A percentile compares a stretch with the other conserved stretches of the same genome.
phyloP scores from a whole-genome alignment of 2,329 filamentous ascomycete genomes.

The Sporothrix schenckii region DNA sequence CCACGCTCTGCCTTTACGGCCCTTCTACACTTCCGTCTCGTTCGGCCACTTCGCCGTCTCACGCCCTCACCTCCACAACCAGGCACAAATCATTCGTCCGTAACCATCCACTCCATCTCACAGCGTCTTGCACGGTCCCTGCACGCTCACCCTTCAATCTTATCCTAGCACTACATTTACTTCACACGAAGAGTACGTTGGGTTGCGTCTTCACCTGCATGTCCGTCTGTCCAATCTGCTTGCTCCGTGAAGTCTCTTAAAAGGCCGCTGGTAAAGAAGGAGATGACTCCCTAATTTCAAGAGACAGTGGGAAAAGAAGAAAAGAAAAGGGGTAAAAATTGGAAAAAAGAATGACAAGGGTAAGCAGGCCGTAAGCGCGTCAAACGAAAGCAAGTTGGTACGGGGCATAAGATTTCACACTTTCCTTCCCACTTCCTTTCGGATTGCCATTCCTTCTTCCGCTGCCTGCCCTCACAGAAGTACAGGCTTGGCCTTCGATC shows the following conservation, averaged over 20 bases:
- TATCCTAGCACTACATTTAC: neutral
- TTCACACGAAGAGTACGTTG: neutral
- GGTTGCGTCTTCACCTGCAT: neutral
- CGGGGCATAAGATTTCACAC: conserved; percentile 10
- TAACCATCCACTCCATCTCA: neutral
- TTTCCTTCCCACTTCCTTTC: neutral
- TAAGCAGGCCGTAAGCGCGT: neutral
- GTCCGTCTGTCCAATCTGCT: conserved; percentile 12
- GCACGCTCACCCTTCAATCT: neutral
- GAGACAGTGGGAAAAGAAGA: neutral
- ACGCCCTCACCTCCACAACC: no score
- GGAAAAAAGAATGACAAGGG: neutral
- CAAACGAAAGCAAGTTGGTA: no score
- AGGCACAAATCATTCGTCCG: neutral
- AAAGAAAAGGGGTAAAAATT: neutral
- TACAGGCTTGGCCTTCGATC: neutral
- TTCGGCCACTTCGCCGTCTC: neutral
- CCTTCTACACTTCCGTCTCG: neutral
- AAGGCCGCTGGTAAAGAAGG: neutral
- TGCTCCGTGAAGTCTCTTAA: neutral
- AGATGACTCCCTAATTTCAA: neutral
- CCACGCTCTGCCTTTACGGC: neutral
- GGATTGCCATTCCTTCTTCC: conserved; percentile 9
- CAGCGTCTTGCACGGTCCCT: neutral
- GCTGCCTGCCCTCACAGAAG: neutral